Conservation (phyloP, 495 filamentous ascomycete genomes). For the Filosporella fistucella region DNA sequence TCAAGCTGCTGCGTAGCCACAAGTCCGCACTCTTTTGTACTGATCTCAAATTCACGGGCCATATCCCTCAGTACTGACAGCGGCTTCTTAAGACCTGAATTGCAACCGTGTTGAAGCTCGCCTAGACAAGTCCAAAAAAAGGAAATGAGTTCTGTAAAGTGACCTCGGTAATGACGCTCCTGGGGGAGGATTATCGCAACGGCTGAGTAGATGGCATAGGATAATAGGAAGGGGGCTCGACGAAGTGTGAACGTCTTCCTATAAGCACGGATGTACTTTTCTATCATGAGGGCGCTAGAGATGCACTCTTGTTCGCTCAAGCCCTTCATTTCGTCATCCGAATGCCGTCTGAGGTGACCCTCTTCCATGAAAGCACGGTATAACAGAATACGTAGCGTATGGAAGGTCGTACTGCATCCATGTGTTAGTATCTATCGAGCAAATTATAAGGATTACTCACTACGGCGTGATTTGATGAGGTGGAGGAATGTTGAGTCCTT, state of each 20-base stretch:
- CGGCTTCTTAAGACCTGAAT: slow-evolving; percentile 1
- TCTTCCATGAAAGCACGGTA: slow-evolving; percentile 20
- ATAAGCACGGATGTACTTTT: slow-evolving; percentile 19
- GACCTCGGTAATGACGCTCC: background rate
- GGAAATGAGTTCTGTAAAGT: background rate
- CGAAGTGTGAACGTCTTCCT: slow-evolving; percentile 25
- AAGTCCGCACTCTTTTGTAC: too few relatives aligned
- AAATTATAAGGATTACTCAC: background rate
- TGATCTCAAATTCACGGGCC: too few relatives aligned
- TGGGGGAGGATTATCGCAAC: background rate
- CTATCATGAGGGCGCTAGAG: background rate
- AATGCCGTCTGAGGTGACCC: slow-evolving; percentile 9
- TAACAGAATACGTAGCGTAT: slow-evolving; percentile 22
- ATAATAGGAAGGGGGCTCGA: slow-evolving; percentile 31
- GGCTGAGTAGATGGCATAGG: slow-evolving; percentile 30
- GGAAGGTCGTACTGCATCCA: slow-evolving; percentile 6
- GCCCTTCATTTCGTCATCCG: slow-evolving; percentile 10
- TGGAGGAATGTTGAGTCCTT: background rate
- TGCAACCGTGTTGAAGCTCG: slow-evolving; percentile 1
- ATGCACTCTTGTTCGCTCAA: background rate
- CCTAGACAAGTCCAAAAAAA: background rate
- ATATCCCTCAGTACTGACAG: background rate
- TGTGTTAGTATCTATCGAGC: background rate
- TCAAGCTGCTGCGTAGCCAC: too few relatives aligned
- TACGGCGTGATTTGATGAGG: background rate